Base-by-base conservation (phyloP, 805 yeast genomes). In the Suhomyces sp. region DNA sequence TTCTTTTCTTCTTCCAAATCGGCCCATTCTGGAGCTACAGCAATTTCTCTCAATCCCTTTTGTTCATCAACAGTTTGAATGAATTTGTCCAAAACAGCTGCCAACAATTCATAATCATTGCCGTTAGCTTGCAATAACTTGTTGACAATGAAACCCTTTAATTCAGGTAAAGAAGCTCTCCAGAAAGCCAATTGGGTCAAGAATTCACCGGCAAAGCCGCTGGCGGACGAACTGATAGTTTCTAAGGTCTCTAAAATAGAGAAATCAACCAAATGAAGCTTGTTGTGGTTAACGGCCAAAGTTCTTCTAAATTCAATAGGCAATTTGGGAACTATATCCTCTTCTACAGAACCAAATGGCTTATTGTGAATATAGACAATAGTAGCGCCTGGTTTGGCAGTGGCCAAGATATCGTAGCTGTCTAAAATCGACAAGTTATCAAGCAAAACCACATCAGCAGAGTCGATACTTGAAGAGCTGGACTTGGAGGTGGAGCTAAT, bases 161-260 rank as follows among this genome's bases (percentile, higher is more conserved):
- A 75, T 39, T 78, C 78, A 13, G 90, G 88, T 56, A 78, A 81
- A 6, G 87, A 81, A 43, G 79, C 73, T 53, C 79, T 79, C 96
- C 96, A 90, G 76, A 89, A 86, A 0, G 85, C 89, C 41, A 86
- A 81, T 71, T 91, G 96, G 52, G 82, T 72, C 47, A 90, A 89
- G 66, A 91, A 85, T 37, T 84, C 79, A 29, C 77, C 76, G 3
- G 94, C 83, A 65, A 91, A 84, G 25, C 96, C 96, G 59, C 82
- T 79, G 40, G 94, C 85, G 50, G 84, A 84, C 47, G 68, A 72
- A 48, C 66, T 68, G 37, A 66, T 57, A 15, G 68, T 66, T 55
- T 82, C 86, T 59, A 83, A 78, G 50, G 82, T 89, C 41, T 86
- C 89, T 53, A 87, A 72, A 19, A 81, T 64, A 20, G 83, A 76